Evolutionary conservation across 2,329 filamentous ascomycete genomes (phyloP).

Genomic region (Hypoxylon rubiginosum): DNA sequence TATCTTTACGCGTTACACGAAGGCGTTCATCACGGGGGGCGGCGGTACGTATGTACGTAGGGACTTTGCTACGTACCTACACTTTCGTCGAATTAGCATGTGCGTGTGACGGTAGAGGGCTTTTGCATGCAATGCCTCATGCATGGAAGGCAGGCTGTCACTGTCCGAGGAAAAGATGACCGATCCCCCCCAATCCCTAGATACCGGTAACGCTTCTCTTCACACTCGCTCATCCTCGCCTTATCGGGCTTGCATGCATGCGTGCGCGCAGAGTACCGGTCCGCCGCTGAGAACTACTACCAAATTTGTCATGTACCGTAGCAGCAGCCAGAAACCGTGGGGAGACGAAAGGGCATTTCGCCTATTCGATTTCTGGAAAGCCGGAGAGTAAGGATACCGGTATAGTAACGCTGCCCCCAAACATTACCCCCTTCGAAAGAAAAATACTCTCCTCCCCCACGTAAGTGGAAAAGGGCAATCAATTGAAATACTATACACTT

Average conservation of each 20-base stretch:
- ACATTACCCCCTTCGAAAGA: not conserved
- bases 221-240: conserved; percentile 5
- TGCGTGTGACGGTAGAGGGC: conserved; percentile 33
- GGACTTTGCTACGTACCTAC: conserved; percentile 22
- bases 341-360: conserved; percentile 5
- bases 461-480: conserved; percentile 27
- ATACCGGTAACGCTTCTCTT: conserved; percentile 4
- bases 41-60: conserved; percentile 21
- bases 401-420: not conserved
- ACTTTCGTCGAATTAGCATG: conserved; percentile 17
- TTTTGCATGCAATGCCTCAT: too few relatives aligned
- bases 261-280: conserved; percentile 19
- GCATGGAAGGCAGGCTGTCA: conserved; percentile 10
- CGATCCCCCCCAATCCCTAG: conserved; percentile 19
- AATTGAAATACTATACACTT: conserved; percentile 22
- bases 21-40: conserved; percentile 20
- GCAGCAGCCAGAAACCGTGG: conserved; percentile 1
- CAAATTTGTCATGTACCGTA: conserved; percentile 13
- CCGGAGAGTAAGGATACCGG: conserved; percentile 25
- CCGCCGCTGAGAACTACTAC: conserved; percentile 12
- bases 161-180: conserved; percentile 25
- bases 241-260: conserved; percentile 6
- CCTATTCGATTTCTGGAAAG: conserved; percentile 34
- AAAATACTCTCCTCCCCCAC: conserved; percentile 21
- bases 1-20: not conserved